A percentile compares a stretch with the other conserved stretches of the same genome.
Conservation (phyloP, 2,329 filamentous ascomycete genomes). For the Ophiocordyceps camponoti-floridani region DNA sequence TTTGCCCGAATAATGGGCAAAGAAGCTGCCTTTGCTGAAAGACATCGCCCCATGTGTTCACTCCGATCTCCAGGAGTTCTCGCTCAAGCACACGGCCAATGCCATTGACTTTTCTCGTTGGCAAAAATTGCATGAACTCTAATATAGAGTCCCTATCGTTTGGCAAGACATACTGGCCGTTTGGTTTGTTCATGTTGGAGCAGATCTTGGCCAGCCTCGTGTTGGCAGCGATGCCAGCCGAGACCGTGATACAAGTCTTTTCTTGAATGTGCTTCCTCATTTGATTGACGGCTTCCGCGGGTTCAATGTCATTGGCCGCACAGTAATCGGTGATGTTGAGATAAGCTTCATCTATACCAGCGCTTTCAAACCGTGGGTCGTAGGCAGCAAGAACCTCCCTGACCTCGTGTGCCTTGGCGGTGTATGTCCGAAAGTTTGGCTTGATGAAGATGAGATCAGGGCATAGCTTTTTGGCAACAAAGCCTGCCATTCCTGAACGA, state of each 20-base stretch:
- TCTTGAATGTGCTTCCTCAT: slow-evolving; percentile 62
- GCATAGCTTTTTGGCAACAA: slow-evolving; percentile 88
- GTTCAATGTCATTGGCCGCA: slow-evolving; percentile 42
- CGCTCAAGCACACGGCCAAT: slow-evolving; percentile 88
- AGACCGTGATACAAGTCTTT: slow-evolving; percentile 70
- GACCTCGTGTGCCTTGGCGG: slow-evolving; percentile 74
- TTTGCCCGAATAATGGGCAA: slow-evolving; percentile 70
- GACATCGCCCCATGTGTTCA: slow-evolving; percentile 80
- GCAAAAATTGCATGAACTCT: slow-evolving; percentile 67
- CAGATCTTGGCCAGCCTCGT: slow-evolving; percentile 88
- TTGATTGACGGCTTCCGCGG: slow-evolving; percentile 58
- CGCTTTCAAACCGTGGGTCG: slow-evolving; percentile 78
- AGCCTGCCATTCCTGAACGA: slow-evolving; percentile 87
- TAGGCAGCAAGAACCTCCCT: slow-evolving; percentile 70
- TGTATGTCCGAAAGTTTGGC: slow-evolving; percentile 82
- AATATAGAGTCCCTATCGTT: slow-evolving; percentile 60
- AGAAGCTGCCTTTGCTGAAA: slow-evolving; percentile 59
- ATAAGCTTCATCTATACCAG: slow-evolving; percentile 92
- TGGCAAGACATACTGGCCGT: slow-evolving; percentile 69
- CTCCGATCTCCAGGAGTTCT: slow-evolving; percentile 71
- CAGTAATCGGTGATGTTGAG: slow-evolving; percentile 89
- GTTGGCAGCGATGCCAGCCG: slow-evolving; percentile 86
- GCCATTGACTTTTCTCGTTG: slow-evolving; percentile 83
- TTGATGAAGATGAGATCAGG: slow-evolving; percentile 69
- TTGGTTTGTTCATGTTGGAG: slow-evolving; percentile 91